Conservation (phyloP, 192 early-diverging fungal species). For the Coemansia reversa region DNA sequence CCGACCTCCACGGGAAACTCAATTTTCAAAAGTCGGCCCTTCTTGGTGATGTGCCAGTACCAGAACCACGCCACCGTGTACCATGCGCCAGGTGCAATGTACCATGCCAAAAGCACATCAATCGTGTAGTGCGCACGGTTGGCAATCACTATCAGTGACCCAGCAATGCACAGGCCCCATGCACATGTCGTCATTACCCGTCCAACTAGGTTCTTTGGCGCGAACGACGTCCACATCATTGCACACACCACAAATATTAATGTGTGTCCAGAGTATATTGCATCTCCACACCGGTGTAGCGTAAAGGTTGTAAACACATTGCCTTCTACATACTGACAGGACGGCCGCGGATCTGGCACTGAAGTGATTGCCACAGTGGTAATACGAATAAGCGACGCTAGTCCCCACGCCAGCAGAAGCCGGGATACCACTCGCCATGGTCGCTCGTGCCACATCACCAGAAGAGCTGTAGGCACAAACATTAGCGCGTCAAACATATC, state of each 20-base stretch:
- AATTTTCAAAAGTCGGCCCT: slow-evolving; percentile 49
- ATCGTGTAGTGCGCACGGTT: slow-evolving; percentile 66
- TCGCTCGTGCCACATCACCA: slow-evolving; percentile 56
- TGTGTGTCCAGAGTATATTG: slow-evolving; percentile 67
- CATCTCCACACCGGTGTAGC: slow-evolving; percentile 64
- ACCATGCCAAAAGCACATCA: slow-evolving; percentile 63
- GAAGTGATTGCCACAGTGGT: slow-evolving; percentile 68
- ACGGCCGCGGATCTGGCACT: slow-evolving; percentile 61
- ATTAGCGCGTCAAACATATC: slow-evolving; percentile 62
- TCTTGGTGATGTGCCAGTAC: slow-evolving; percentile 53
- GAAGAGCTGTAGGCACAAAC: slow-evolving; percentile 56
- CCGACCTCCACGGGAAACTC: slow-evolving; percentile 56
- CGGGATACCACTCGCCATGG: slow-evolving; percentile 59
- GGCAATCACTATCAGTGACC: slow-evolving; percentile 60
- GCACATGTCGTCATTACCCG: slow-evolving; percentile 43
- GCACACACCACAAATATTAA: slow-evolving; percentile 62
- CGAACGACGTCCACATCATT: slow-evolving; percentile 61
- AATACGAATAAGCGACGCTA: slow-evolving; percentile 60
- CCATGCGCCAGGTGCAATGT: slow-evolving; percentile 57
- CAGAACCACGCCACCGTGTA: slow-evolving; percentile 58
- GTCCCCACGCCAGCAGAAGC: slow-evolving; percentile 54
- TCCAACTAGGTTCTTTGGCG: slow-evolving; percentile 51
- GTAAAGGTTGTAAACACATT: slow-evolving; percentile 61
- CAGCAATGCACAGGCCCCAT: slow-evolving; percentile 57
- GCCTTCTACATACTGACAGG: slow-evolving; percentile 57